Percentiles rank a stretch among this genome's conserved stretches.
Evolutionary conservation across 495 filamentous ascomycete species (phyloP).

Genomic region (Aspergillus kassunensis): DNA sequence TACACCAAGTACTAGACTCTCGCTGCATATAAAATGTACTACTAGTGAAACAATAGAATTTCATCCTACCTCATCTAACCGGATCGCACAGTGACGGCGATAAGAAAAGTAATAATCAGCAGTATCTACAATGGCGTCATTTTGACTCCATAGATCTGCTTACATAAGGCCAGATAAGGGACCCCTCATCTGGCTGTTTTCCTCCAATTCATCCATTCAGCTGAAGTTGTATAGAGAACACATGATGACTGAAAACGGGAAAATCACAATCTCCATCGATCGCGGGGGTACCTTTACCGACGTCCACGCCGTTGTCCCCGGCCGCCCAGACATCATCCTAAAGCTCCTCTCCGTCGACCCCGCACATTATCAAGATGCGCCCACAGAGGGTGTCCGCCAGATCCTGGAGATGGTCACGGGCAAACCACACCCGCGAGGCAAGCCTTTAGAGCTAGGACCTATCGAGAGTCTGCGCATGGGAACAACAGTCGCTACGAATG

Average conservation of each 20-base stretch:
- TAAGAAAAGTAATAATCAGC: background rate
- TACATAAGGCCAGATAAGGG: background rate
- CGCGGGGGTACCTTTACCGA: conserved; percentile 67
- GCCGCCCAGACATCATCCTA: conserved; percentile 69
- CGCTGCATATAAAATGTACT: background rate
- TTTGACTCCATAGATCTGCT: background rate
- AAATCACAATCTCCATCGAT: conserved; percentile 33
- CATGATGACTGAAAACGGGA: conserved; percentile 6
- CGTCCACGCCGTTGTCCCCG: conserved; percentile 51
- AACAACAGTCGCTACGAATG: conserved; percentile 86
- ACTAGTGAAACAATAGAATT: no score
- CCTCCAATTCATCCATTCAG: background rate
- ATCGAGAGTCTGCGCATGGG: conserved; percentile 90
- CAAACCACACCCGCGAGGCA: conserved; percentile 71
- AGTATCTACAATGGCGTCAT: background rate
- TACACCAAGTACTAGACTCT: conserved; percentile 19
- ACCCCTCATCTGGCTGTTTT: background rate
- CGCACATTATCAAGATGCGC: conserved; percentile 82
- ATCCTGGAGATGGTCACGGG: conserved; percentile 78
- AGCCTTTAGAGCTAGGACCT: conserved; percentile 72
- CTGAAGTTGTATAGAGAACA: background rate
- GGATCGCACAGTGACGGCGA: background rate
- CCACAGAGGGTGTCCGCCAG: conserved; percentile 86
- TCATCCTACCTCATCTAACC: background rate
- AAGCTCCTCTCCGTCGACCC: conserved; percentile 91